phyloP scores from a whole-genome alignment of 345 rosid genomes.

The Moricandia moricandioides region DNA sequence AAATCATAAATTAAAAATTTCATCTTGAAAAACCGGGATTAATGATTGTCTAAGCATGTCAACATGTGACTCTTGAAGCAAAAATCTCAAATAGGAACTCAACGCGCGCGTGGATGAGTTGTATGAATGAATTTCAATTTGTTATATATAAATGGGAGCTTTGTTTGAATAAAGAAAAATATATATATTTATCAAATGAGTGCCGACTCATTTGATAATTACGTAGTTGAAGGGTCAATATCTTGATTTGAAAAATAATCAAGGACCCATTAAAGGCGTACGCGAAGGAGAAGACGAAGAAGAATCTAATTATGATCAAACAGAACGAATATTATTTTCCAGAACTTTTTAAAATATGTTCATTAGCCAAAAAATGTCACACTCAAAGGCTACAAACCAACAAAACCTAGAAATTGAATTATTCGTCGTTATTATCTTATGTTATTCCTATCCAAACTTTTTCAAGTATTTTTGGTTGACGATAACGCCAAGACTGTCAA shows the following conservation, averaged over 20 bases:
- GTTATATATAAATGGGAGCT: background rate
- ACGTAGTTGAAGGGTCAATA: constrained; percentile 31
- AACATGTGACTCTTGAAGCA: background rate
- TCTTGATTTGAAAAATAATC: constrained; percentile 12
- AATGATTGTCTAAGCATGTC: too few species aligned
- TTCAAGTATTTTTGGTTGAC: constrained; percentile 17
- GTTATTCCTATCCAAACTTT: constrained; percentile 4
- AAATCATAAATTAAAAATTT: too few species aligned
- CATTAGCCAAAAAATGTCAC: constrained; percentile 3
- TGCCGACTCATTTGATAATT: constrained; percentile 21
- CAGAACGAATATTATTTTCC: background rate
- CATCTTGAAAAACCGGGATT: too few species aligned
- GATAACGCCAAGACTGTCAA: constrained; percentile 33
- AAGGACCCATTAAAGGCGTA: constrained; percentile 14
- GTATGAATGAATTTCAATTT: background rate
- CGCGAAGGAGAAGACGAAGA: constrained; percentile 14
- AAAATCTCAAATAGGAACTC: background rate
- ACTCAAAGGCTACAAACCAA: constrained; percentile 18
- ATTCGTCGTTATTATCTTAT: constrained; percentile 16
- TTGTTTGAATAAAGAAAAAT: constrained; percentile 3
- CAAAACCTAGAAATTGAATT: constrained; percentile 17
- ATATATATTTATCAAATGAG: background rate
- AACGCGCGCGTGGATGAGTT: background rate
- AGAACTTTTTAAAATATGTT: background rate
- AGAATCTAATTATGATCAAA: constrained; percentile 14